Evolutionary conservation across 352 stramenopile genomes (phyloP), one percentile per base, ranked within the genome.

Genomic region (Phytophthora pseudosyringae): DNA sequence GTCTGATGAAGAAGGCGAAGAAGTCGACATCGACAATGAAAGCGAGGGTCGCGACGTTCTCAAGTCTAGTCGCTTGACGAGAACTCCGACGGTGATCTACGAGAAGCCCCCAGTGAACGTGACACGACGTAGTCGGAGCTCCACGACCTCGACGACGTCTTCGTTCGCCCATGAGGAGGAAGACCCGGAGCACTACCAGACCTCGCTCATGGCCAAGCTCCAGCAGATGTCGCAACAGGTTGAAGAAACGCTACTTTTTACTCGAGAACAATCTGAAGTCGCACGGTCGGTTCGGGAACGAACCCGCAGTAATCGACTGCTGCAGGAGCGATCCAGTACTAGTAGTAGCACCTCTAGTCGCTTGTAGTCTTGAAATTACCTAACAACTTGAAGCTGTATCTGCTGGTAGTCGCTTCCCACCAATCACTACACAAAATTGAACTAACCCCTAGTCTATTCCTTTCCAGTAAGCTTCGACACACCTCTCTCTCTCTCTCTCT

Each of bases 201-300:
- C 55, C 2, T 61, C 62, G 13, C 36, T 79, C 0, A 41, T 76
- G 47, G 47, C 62, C 40, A 66, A 70, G 18, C 64, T 81, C 1
- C 41, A 75, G 35, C 38, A 76, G 39, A 68, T 62, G 8, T 68
- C 59, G 21, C 40, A 58, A 11, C 57, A 66, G 15, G 67, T 62
- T 18, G 71, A 83, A 44, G 62, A 59, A 39, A 83, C 75, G 0
- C 63, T 75, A 21, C 41, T 46, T 18, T 36, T 78, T 40, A 65
- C 75, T 41, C 54, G 56, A 44, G 71, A 70, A 41, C 71, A 83
- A 41, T 65, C 71, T 2, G 31, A 52, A 51, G 49, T 67, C n/a
- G 71, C 75, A 1, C 50, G 67, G 13, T 56, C 51, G 10, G 33
- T 76, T 15, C 65, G 61, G 11, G 57, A 45, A 9, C 47, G 43